Evolutionary conservation across 169 alveolate genomes (phyloP).

Genomic region (Plasmodium knowlesi): DNA sequence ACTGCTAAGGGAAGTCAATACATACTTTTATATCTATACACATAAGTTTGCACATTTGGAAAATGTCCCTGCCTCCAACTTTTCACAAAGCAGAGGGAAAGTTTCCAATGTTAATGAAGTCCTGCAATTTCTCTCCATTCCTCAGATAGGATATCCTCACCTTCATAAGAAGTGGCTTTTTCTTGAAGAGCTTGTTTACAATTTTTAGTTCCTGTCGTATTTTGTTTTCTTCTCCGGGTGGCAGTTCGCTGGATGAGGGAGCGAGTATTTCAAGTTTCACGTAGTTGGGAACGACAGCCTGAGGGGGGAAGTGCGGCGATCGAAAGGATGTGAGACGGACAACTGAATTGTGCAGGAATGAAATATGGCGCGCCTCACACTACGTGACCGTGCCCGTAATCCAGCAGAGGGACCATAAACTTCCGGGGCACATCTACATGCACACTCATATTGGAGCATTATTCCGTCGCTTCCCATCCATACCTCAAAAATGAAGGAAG

Average conservation of each 20-base stretch:
- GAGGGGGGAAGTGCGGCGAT: not conserved
- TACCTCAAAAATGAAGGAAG: constrained; percentile 73
- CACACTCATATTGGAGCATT: not conserved
- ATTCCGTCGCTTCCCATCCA: not conserved
- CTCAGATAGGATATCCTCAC: constrained; percentile 64
- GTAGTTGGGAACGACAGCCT: constrained; percentile 75
- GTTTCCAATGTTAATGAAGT: constrained; percentile 68
- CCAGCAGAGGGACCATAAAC: not conserved
- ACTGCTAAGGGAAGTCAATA: not conserved
- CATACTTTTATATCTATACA: not conserved
- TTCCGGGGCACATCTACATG: not conserved
- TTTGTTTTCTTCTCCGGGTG: constrained; percentile 54
- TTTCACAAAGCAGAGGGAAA: constrained; percentile 56
- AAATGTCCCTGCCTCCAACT: not conserved
- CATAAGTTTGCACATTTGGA: not conserved
- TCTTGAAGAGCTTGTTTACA: constrained; percentile 43
- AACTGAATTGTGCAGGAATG: not conserved
- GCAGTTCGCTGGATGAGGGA: constrained; percentile 62
- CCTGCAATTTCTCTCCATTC: constrained; percentile 56
- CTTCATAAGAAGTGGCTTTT: constrained; percentile 75
- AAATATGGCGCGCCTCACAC: not conserved
- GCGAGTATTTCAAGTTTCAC: constrained; percentile 63
- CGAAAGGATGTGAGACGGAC: not conserved
- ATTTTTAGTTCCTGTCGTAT: constrained; percentile 53
- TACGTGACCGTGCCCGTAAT: not conserved